Evolutionary conservation across 306 rosid genomes (phyloP).

Genomic region (Corylus avellana): DNA sequence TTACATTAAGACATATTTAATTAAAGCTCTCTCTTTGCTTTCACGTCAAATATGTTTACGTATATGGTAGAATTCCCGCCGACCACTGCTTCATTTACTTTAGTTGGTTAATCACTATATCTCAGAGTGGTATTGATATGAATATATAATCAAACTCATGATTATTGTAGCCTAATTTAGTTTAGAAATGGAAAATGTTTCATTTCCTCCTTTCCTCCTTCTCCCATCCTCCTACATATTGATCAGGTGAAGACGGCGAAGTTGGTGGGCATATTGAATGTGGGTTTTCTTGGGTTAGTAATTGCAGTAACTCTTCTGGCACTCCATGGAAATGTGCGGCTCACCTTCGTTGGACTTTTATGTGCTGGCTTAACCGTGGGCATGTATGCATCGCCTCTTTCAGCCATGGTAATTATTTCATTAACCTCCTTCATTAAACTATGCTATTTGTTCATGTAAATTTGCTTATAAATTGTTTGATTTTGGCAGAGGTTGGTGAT

Average conservation of each 20-base stretch:
- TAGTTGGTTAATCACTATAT: not conserved
- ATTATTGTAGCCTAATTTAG: not conserved
- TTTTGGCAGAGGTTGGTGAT: constrained; percentile 38
- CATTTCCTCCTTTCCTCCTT: no score
- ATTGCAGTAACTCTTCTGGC: constrained; percentile 43
- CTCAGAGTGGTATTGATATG: not conserved
- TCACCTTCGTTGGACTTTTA: constrained; percentile 42
- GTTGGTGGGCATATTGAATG: constrained; percentile 34
- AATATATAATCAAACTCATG: no score
- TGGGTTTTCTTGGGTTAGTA: constrained; percentile 45
- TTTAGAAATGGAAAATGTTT: not conserved
- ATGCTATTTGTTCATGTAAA: no score
- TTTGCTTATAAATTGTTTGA: no score
- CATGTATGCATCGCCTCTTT: constrained; percentile 56
- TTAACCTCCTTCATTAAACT: no score
- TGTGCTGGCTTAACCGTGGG: constrained; percentile 40
- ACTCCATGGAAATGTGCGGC: constrained; percentile 35
- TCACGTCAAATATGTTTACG: not conserved
- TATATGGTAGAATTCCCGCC: not conserved
- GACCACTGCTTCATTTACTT: not conserved
- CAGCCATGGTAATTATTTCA: constrained; percentile 35
- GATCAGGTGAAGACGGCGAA: not conserved
- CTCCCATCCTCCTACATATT: no score
- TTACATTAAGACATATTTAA: no score
- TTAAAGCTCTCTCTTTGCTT: not conserved